These are phyloP conservation scores for Aciculosporium take DNA, from an alignment of 2,329 filamentous ascomycete species.

Conservation along the genomic window DNA sequence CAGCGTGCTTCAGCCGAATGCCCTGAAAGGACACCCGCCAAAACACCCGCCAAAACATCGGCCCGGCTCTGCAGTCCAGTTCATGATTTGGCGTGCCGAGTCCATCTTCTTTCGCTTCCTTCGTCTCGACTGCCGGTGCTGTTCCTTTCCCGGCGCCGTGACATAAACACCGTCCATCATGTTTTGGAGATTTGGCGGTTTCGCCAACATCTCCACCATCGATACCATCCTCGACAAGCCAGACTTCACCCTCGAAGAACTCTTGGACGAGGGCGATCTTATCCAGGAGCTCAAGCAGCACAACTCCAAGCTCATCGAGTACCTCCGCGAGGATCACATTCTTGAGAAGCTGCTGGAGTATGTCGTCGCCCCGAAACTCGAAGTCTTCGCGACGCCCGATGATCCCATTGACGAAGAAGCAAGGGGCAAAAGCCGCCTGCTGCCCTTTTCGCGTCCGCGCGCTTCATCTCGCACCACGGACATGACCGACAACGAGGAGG, in stretches of 20 bases:
- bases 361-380: slow-evolving; percentile 67
- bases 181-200: slow-evolving; percentile 99
- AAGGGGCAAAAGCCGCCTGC: slow-evolving; percentile 27
- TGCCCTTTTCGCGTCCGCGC: slow-evolving; percentile 37
- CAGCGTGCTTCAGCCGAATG: slow-evolving; percentile 6
- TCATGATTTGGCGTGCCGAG: slow-evolving; percentile 8
- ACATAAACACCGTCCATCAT: slow-evolving; percentile 49
- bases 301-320: slow-evolving; percentile 95
- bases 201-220: slow-evolving; percentile 92
- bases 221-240: slow-evolving; percentile 95
- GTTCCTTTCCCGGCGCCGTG: slow-evolving; percentile 18
- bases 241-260: slow-evolving; percentile 86
- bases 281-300: slow-evolving; percentile 97
- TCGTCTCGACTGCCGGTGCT: slow-evolving; percentile 17
- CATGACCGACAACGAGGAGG: slow-evolving; percentile 37
- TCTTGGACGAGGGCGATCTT: slow-evolving; percentile 89
- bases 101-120: slow-evolving; percentile 5
- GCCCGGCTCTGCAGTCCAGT: slow-evolving; percentile 6
- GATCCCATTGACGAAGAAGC: slow-evolving; percentile 38
- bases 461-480: slow-evolving; percentile 38
- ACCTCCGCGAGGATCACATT: slow-evolving; percentile 73
- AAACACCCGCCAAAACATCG: slow-evolving; percentile 2
- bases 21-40: slow-evolving; percentile 1
- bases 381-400: slow-evolving; percentile 36
- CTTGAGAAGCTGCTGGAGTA: slow-evolving; percentile 79